Percentiles rank a stretch among this genome's conserved stretches.
These are phyloP conservation scores for Chlamydomonas urium DNA, from an alignment of 139 green algal genomes.

Conservation along the genomic window DNA sequence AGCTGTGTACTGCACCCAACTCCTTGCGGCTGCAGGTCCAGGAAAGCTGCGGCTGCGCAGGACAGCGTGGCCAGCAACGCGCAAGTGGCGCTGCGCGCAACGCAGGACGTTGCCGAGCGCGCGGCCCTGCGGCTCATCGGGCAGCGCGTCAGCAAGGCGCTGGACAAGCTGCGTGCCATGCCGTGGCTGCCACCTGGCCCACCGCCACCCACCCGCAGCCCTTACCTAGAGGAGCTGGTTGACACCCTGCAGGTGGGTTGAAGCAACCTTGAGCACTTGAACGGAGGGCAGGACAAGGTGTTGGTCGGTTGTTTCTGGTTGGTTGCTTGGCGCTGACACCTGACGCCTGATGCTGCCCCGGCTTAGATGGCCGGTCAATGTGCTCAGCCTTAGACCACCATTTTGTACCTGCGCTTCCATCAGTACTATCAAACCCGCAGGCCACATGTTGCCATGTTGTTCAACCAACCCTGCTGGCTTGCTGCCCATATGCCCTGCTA, in stretches of 20 bases:
- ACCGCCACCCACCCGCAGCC: slow-evolving; percentile 20
- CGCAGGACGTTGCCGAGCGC: slow-evolving; percentile 42
- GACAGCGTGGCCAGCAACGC: slow-evolving; percentile 13
- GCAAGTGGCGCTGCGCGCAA: slow-evolving; percentile 13
- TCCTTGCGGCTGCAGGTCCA: slow-evolving; percentile 3
- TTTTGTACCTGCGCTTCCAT: too few species aligned
- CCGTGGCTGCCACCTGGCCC: slow-evolving; percentile 47
- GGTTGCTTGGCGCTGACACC: too few species aligned
- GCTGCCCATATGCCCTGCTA: too few species aligned
- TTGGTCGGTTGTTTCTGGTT: too few species aligned
- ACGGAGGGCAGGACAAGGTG: background rate
- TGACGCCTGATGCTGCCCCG: too few species aligned
- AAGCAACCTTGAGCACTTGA: too few species aligned
- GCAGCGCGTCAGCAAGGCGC: slow-evolving; percentile 24
- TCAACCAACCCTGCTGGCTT: too few species aligned
- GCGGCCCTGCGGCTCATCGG: slow-evolving; percentile 35
- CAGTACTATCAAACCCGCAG: too few species aligned
- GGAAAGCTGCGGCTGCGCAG: slow-evolving; percentile 7
- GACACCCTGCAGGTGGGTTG: slow-evolving; percentile 42
- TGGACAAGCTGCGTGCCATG: slow-evolving; percentile 23
- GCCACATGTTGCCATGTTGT: too few species aligned
- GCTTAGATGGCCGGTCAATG: too few species aligned
- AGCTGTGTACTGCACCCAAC: too few species aligned
- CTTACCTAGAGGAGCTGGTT: slow-evolving; percentile 49
- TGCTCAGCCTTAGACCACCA: too few species aligned